phyloP scores from a whole-genome alignment of 1,139 yeast species.

The Debaryomyces nepalensis region DNA sequence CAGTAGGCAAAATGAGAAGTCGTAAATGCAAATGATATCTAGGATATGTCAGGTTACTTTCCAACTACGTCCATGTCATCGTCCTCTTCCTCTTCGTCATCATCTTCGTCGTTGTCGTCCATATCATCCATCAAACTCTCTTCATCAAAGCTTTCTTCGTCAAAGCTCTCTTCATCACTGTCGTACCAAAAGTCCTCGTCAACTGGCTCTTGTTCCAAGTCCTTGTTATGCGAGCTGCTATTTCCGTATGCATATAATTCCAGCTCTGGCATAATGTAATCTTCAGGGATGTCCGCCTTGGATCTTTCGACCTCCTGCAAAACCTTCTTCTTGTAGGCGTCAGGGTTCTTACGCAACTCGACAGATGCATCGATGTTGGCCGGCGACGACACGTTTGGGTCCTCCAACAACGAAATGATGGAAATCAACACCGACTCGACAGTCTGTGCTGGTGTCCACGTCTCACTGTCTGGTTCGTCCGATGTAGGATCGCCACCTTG shows the following conservation, averaged over 20 bases:
- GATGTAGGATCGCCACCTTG: slow-evolving; percentile 87
- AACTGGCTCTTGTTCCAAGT: slow-evolving; percentile 64
- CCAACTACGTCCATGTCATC: slow-evolving; percentile 44
- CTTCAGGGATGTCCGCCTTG: slow-evolving; percentile 82
- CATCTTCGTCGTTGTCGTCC: slow-evolving; percentile 61
- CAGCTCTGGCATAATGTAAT: slow-evolving; percentile 76
- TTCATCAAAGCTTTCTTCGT: slow-evolving; percentile 55
- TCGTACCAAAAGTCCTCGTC: slow-evolving; percentile 91
- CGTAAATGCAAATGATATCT: slow-evolving; percentile 2
- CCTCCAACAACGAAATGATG: slow-evolving; percentile 86
- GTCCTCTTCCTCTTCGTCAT: slow-evolving; percentile 58
- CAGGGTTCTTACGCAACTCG: slow-evolving; percentile 84
- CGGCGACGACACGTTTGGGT: slow-evolving; percentile 91
- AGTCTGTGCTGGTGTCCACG: slow-evolving; percentile 97
- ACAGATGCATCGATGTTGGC: slow-evolving; percentile 98
- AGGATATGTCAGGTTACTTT: slow-evolving; percentile 22
- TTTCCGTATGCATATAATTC: slow-evolving; percentile 64
- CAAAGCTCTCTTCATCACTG: slow-evolving; percentile 47
- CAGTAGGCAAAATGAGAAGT: slow-evolving; percentile 3
- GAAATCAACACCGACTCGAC: slow-evolving; percentile 90
- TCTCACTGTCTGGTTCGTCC: slow-evolving; percentile 90
- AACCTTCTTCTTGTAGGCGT: slow-evolving; percentile 78
- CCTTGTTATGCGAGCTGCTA: slow-evolving; percentile 41
- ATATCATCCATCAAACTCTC: slow-evolving; percentile 57
- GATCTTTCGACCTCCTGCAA: slow-evolving; percentile 83